Base-by-base conservation (phyloP, 1,284 basidiomycete genomes). In the Ustilago bromivora region DNA sequence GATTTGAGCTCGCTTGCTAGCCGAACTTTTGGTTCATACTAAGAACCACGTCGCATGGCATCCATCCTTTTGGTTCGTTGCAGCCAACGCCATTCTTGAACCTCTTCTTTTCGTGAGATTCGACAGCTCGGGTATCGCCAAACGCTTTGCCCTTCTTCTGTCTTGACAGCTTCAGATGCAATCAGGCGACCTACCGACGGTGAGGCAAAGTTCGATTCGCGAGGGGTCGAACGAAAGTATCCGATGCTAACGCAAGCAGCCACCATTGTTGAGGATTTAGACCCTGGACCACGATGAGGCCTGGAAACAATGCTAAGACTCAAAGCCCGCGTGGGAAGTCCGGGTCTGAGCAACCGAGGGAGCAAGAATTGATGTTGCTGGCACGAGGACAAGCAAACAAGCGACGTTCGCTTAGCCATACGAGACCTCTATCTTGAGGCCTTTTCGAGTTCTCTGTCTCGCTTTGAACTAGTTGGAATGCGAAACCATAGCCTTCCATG, bases 71-170 rank as follows among this genome's bases (percentile, higher is more conserved):
- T 43, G 59, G 49, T 38, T 43, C 40, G 23, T 61, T 46, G 43
- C n/a, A 46, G 43, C n/a, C 43, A 46, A 46, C 43, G 43, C 43
- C 43, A 46, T 46, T 46, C 43, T 46, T 3, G 17, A 19, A n/a
- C 43, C 43, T 6, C 46, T 19, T 19, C 19, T 32, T 10, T 13
- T n/a, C 9, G 15, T 57, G 12, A n/a, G n/a, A 43, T 23, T n/a
- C 28, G 51, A 61, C 51, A 61, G 31, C 59, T 53, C 59, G 59
- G 51, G 47, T 43, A 61, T 53, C 40, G 17, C 51, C 51, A 31
- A 54, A 53, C 17, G 0, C 17, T 3, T 12, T 46, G 34, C 28
- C 40, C n/a, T 46, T 43, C 15, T 10, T n/a, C 36, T 15, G 38
- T 51, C 31, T 51, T 28, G 31, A 31, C 28, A 31, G n/a, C 7